phyloP scores from a whole-genome alignment of 768 basidiomycete species.

The Pholiota microspora region DNA sequence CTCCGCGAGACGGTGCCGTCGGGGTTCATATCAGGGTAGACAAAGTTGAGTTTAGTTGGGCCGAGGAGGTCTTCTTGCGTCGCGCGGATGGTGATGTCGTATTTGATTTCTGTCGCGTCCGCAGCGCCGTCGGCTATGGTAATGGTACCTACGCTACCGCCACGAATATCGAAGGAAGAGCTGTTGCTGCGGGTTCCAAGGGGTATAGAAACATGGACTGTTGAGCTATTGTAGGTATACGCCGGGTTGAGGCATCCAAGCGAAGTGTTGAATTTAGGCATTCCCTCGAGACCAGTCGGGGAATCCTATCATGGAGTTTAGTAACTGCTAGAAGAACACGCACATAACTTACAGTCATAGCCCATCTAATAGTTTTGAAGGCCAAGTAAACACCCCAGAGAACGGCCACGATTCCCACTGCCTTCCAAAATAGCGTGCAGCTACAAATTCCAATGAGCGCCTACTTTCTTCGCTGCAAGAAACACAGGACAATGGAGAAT shows the following conservation, averaged over 20 bases:
- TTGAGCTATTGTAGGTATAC: conserved; percentile 41
- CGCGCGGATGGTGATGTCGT: conserved; percentile 47
- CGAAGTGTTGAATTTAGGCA: conserved; percentile 53
- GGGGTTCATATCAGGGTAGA: conserved; percentile 31
- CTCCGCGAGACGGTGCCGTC: conserved; percentile 31
- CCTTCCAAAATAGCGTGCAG: conserved; percentile 54
- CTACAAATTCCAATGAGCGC: conserved; percentile 23
- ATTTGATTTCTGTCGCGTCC: conserved; percentile 41
- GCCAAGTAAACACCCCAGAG: conserved; percentile 40
- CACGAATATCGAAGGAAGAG: conserved; percentile 46
- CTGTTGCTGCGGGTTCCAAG: conserved; percentile 32
- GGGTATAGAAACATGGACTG: conserved; percentile 36
- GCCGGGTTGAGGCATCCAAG: conserved; percentile 47
- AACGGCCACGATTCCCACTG: conserved; percentile 46
- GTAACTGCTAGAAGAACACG: background rate
- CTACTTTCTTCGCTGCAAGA: background rate
- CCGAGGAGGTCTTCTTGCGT: conserved; percentile 38
- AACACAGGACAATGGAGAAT: background rate
- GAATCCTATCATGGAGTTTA: conserved; percentile 31
- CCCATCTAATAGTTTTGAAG: conserved; percentile 46
- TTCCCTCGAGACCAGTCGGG: conserved; percentile 51
- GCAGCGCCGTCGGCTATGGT: conserved; percentile 41
- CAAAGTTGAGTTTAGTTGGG: conserved; percentile 35
- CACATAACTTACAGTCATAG: conserved; percentile 36
- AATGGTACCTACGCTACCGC: conserved; percentile 50